Evolutionary conservation across 2,329 filamentous ascomycete genomes (phyloP).

Genomic region (Dryadomyces sulphureus): DNA sequence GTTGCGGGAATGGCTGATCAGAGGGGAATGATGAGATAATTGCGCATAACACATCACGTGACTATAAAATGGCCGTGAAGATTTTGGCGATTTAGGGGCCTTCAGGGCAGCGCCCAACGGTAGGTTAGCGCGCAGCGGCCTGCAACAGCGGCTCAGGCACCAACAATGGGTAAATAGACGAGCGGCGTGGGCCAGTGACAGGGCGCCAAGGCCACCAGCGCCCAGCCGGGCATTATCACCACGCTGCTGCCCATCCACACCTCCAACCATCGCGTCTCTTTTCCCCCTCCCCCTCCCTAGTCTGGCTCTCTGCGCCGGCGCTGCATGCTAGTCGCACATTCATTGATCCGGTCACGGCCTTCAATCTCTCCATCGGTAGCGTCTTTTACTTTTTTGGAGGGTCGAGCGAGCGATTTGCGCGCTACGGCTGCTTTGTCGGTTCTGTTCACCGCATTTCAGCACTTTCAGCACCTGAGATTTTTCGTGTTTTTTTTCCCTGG

Average conservation of each 20-base stretch:
- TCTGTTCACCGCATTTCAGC: background rate
- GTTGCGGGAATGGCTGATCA: too few relatives aligned
- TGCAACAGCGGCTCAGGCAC: background rate
- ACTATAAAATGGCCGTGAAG: too few relatives aligned
- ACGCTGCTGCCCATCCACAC: background rate
- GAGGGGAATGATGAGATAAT: too few relatives aligned
- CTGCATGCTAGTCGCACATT: background rate
- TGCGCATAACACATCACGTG: too few relatives aligned
- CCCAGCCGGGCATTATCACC: background rate
- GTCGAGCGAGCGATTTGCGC: too few relatives aligned
- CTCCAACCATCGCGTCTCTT: background rate
- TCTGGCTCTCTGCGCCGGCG: background rate
- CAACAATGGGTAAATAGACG: background rate
- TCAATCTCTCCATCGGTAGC: too few relatives aligned
- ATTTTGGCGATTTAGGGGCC: too few relatives aligned
- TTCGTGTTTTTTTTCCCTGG: background rate
- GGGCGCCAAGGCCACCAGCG: background rate
- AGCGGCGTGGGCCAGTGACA: background rate
- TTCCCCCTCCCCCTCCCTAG: background rate
- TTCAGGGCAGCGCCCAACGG: too few relatives aligned
- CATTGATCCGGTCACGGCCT: background rate
- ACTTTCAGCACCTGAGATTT: too few relatives aligned
- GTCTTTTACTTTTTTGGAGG: too few relatives aligned
- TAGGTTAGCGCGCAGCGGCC: too few relatives aligned
- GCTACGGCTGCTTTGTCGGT: background rate